These are phyloP conservation scores for Mortierella hygrophila DNA, from an alignment of 192 early-diverging fungal genomes.

Conservation along the genomic window DNA sequence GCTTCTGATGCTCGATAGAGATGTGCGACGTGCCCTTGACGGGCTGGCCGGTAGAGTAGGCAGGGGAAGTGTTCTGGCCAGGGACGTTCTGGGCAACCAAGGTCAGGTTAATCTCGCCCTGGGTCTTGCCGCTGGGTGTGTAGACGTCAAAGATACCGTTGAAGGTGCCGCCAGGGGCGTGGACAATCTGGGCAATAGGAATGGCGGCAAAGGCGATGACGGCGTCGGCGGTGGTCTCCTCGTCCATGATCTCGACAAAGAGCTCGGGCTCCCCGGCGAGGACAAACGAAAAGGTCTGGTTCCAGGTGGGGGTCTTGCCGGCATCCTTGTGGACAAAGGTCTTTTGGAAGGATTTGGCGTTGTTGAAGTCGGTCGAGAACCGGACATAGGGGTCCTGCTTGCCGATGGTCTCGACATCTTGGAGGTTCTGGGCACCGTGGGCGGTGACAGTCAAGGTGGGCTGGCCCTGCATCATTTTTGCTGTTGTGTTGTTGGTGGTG, in stretches of 20 bases:
- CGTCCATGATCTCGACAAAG: conserved; percentile 62
- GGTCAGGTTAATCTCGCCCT: conserved; percentile 58
- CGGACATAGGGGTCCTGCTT: conserved; percentile 66
- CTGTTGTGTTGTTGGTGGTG: conserved; percentile 10
- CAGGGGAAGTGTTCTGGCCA: conserved; percentile 35
- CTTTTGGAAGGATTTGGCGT: conserved; percentile 62
- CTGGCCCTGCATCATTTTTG: conserved; percentile 7
- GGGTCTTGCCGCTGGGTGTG: conserved; percentile 53
- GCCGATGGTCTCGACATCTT: conserved; percentile 57
- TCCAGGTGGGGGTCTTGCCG: conserved; percentile 63
- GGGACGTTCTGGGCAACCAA: conserved; percentile 58
- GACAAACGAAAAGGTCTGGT: conserved; percentile 60
- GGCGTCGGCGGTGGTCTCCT: conserved; percentile 56
- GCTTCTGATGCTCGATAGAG: conserved; percentile 52
- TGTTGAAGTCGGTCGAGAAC: conserved; percentile 57
- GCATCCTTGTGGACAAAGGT: conserved; percentile 64
- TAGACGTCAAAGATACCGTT: conserved; percentile 61
- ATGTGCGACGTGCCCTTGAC: conserved; percentile 55
- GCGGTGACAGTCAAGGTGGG: conserved; percentile 54
- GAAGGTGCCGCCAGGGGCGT: conserved; percentile 56
- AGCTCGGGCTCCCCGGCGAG: conserved; percentile 61
- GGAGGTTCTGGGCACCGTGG: conserved; percentile 54
- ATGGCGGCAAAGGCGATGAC: conserved; percentile 66
- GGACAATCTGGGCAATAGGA: conserved; percentile 61
- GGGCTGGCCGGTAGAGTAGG: conserved; percentile 22